Evolutionary conservation across 306 rosid genomes (phyloP).

Genomic region (Begonia masoniana): DNA sequence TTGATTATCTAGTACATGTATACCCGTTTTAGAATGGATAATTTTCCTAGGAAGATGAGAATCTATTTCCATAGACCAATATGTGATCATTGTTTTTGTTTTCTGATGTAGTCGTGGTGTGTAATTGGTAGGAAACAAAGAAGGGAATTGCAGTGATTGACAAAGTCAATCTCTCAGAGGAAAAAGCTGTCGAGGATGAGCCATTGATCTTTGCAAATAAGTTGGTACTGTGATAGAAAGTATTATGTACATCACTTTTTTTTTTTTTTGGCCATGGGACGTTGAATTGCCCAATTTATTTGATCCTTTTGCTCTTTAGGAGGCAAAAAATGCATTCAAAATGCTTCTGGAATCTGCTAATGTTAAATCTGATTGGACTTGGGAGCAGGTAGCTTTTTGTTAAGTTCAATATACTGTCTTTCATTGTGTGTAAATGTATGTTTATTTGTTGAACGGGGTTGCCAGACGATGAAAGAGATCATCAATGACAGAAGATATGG

Average conservation of each 20-base stretch:
- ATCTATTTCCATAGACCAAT: no score
- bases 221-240: constrained; percentile 35
- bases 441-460: constrained; percentile 11
- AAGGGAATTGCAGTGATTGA: constrained; percentile 61
- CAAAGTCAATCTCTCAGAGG: constrained; percentile 57
- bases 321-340: constrained; percentile 93
- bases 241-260: no score
- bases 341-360: constrained; percentile 78
- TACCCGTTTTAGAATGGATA: no score
- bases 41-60: no score
- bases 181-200: constrained; percentile 63
- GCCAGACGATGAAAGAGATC: constrained; percentile 92
- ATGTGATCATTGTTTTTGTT: background rate
- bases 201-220: constrained; percentile 72
- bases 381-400: constrained; percentile 79
- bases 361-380: constrained; percentile 97
- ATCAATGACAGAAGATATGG: constrained; percentile 86
- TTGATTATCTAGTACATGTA: no score
- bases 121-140: constrained; percentile 54
- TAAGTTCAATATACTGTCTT: constrained; percentile 7
- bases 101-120: constrained; percentile 15
- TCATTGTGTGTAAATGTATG: constrained; percentile 15
- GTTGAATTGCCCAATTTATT: background rate
- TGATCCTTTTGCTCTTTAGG: constrained; percentile 24
- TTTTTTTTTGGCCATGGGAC: no score